These are phyloP conservation scores for Suillus spraguei DNA, from an alignment of 768 basidiomycete genomes.

Conservation along the genomic window DNA sequence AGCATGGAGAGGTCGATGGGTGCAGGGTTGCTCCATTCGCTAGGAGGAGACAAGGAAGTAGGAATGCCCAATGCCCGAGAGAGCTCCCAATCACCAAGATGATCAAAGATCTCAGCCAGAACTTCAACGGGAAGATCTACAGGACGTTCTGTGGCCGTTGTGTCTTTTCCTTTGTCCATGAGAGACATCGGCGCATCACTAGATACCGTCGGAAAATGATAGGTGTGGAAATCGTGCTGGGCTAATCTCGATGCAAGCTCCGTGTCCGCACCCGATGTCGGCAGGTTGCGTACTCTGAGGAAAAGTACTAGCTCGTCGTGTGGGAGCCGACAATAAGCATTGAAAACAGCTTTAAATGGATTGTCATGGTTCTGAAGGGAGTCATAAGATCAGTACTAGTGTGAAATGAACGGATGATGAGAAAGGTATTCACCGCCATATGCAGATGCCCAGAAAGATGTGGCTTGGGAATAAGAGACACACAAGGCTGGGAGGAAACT, in stretches of 20 bases:
- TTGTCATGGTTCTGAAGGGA: conserved; percentile 26
- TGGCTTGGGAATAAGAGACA: conserved; percentile 13
- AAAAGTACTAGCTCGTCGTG: conserved; percentile 75
- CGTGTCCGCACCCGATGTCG: conserved; percentile 57
- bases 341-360: conserved; percentile 50
- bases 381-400: conserved; percentile 32
- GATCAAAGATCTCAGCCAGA: conserved; percentile 74
- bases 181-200: conserved; percentile 32
- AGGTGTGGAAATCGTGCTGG: conserved; percentile 74
- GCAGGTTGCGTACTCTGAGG: conserved; percentile 71
- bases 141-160: conserved; percentile 35
- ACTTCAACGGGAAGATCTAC: conserved; percentile 78
- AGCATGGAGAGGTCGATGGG: conserved; percentile 74
- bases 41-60: conserved; percentile 64
- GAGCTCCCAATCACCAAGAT: conserved; percentile 85
- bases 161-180: conserved; percentile 23
- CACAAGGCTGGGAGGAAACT: not conserved
- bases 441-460: conserved; percentile 12
- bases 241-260: conserved; percentile 75
- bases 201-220: conserved; percentile 50
- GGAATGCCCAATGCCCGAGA: conserved; percentile 75
- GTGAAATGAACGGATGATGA: conserved; percentile 17
- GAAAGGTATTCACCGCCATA: conserved; percentile 43
- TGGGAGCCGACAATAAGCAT: conserved; percentile 69
- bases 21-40: conserved; percentile 73